Evolutionary conservation across 176 grass and related monocot species (phyloP).

Genomic region (Ananas comosus): DNA sequence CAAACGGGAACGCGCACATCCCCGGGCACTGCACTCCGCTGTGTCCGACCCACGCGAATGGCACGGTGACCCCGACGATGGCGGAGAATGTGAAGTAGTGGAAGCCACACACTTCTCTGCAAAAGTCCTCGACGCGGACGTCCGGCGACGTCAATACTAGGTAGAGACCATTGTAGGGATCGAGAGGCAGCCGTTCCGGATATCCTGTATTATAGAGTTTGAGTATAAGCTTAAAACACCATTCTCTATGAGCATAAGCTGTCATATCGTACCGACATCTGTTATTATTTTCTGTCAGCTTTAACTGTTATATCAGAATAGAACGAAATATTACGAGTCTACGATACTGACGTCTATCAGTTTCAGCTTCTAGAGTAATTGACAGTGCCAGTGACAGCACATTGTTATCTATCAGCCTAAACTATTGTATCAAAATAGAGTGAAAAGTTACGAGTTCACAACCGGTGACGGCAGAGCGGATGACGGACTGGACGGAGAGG

Average conservation of each 20-base stretch:
- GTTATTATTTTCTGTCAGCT: no score
- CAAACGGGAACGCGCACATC: conserved; percentile 75
- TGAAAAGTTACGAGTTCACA: no score
- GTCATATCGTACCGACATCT: no score
- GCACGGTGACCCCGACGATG: conserved; percentile 67
- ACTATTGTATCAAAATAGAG: no score
- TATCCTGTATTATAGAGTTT: not conserved
- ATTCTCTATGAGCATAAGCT: no score
- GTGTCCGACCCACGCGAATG: conserved; percentile 79
- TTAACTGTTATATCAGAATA: no score
- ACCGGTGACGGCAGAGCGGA: conserved; percentile 45
- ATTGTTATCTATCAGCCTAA: no score
- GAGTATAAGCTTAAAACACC: no score
- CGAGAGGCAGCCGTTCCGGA: conserved; percentile 50
- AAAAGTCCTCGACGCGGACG: conserved; percentile 73
- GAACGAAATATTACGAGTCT: no score
- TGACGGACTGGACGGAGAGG: conserved; percentile 46
- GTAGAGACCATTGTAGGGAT: conserved; percentile 58
- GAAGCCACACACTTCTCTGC: conserved; percentile 76
- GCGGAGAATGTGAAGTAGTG: conserved; percentile 86
- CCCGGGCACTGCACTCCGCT: conserved; percentile 70
- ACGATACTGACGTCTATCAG: no score
- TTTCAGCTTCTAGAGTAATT: no score
- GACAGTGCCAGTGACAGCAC: no score
- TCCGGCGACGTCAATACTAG: conserved; percentile 76